Evolutionary conservation across 2,329 filamentous ascomycete genomes (phyloP).

Genomic region (Nothophoma quercina): DNA sequence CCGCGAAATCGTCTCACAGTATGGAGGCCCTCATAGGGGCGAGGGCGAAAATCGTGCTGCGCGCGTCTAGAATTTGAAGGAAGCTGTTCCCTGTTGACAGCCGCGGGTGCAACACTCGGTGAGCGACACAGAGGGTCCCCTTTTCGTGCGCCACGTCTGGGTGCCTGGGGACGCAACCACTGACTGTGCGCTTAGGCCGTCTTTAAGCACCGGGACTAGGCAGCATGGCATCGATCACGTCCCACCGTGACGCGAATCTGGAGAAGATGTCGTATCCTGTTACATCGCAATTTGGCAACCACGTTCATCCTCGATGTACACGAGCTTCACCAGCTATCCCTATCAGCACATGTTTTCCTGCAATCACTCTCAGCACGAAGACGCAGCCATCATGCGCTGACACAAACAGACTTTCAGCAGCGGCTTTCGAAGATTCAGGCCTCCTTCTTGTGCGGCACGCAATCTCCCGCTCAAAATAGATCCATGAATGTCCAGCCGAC

Average conservation of each 20-base stretch:
- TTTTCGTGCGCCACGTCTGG: slow-evolving; percentile 6
- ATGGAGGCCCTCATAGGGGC: no score
- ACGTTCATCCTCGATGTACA: slow-evolving; percentile 4
- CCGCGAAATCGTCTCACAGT: not conserved
- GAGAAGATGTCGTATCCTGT: slow-evolving; percentile 18
- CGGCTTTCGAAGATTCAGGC: slow-evolving; percentile 8
- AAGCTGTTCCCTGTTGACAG: not conserved
- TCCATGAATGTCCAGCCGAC: not conserved
- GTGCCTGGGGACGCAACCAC: slow-evolving; percentile 10
- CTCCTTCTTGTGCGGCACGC: slow-evolving; percentile 3
- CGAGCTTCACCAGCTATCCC: not conserved
- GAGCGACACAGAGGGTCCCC: slow-evolving; percentile 1
- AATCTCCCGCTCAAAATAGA: slow-evolving; percentile 9
- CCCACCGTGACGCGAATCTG: slow-evolving; percentile 18
- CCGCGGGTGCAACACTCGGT: slow-evolving; percentile 2
- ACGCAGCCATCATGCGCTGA: slow-evolving; percentile 3
- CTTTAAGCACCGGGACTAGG: slow-evolving; percentile 8
- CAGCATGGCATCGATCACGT: slow-evolving; percentile 18
- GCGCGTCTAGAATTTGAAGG: slow-evolving; percentile 6
- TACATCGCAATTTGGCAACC: slow-evolving; percentile 2
- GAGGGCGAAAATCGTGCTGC: slow-evolving; percentile 8
- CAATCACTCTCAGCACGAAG: slow-evolving; percentile 3
- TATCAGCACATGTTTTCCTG: not conserved
- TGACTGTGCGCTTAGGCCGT: slow-evolving; percentile 6
- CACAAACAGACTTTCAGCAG: slow-evolving; percentile 1